These are phyloP conservation scores for Aspergillus tubingensis DNA, from an alignment of 2,329 filamentous ascomycete genomes.

Conservation along the genomic window DNA sequence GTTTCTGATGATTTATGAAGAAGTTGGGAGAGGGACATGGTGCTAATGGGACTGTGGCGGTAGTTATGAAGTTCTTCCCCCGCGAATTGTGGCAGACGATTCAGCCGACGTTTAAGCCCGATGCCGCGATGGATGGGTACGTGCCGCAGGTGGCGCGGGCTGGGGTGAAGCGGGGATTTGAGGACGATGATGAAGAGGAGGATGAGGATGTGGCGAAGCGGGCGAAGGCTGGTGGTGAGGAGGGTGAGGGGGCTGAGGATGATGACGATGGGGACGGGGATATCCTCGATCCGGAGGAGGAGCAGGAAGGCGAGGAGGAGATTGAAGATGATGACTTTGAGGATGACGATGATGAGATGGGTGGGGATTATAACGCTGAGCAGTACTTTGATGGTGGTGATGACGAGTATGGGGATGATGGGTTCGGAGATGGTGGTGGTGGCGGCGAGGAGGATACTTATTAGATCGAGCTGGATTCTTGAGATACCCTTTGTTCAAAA, in stretches of 20 bases:
- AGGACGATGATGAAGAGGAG: conserved; percentile 49
- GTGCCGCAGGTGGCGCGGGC: conserved; percentile 21
- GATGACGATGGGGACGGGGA: conserved; percentile 49
- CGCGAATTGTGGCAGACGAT: conserved; percentile 59
- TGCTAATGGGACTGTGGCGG: background rate
- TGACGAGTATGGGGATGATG: conserved; percentile 56
- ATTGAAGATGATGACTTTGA: conserved; percentile 62
- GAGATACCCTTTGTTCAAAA: conserved; percentile 32
- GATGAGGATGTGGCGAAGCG: conserved; percentile 38
- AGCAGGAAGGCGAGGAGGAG: conserved; percentile 55
- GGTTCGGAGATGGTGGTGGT: conserved; percentile 56
- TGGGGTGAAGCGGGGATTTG: conserved; percentile 42
- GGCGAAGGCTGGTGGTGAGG: conserved; percentile 33
- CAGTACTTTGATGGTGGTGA: conserved; percentile 65
- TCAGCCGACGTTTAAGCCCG: conserved; percentile 48
- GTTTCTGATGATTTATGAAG: too few relatives aligned
- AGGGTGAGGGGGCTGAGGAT: conserved; percentile 33
- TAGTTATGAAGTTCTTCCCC: conserved; percentile 61
- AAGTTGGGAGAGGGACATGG: background rate
- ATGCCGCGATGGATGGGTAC: conserved; percentile 34
- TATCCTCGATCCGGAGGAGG: conserved; percentile 45
- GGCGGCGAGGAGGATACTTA: conserved; percentile 53
- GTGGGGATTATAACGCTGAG: conserved; percentile 65
- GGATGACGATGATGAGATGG: conserved; percentile 60
- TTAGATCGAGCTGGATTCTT: conserved; percentile 25